phyloP scores from a whole-genome alignment of 2,329 filamentous ascomycete genomes.

The Scolecobasidium constrictum region DNA sequence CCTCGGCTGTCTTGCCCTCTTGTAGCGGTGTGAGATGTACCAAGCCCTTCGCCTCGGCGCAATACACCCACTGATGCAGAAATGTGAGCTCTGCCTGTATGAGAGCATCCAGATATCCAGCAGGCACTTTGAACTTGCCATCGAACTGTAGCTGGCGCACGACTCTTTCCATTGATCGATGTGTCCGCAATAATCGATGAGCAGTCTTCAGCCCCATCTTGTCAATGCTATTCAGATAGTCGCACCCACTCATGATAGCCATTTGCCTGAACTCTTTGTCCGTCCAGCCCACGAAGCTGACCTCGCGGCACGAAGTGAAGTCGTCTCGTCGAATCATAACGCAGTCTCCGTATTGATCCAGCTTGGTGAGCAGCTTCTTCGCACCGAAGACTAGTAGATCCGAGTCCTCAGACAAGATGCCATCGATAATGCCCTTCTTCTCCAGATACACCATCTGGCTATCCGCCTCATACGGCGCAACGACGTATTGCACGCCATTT shows the following conservation, averaged over 20 bases:
- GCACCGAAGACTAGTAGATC: constrained; percentile 93
- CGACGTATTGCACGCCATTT: constrained; percentile 70
- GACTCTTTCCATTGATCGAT: constrained; percentile 76
- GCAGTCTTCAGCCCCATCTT: constrained; percentile 89
- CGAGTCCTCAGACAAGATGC: constrained; percentile 92
- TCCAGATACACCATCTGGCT: constrained; percentile 95
- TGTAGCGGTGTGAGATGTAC: constrained; percentile 61
- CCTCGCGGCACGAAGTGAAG: constrained; percentile 78
- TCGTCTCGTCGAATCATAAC: constrained; percentile 83
- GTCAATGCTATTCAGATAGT: constrained; percentile 80
- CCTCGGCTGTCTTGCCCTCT: constrained; percentile 51
- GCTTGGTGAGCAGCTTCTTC: constrained; percentile 79
- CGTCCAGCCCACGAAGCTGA: constrained; percentile 84
- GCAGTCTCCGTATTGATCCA: constrained; percentile 88
- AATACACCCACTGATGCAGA: constrained; percentile 89
- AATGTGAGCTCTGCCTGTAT: constrained; percentile 85
- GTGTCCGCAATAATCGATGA: constrained; percentile 77
- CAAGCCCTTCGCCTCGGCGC: constrained; percentile 57
- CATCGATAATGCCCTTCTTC: constrained; percentile 68
- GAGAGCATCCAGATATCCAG: constrained; percentile 72
- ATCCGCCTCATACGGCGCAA: constrained; percentile 95
- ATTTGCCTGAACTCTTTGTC: constrained; percentile 86
- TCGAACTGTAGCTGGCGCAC: constrained; percentile 80
- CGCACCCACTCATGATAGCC: constrained; percentile 93
- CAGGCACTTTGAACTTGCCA: constrained; percentile 69